phyloP scores from a whole-genome alignment of 305 asterid species.

The Fraxinus latifolia region DNA sequence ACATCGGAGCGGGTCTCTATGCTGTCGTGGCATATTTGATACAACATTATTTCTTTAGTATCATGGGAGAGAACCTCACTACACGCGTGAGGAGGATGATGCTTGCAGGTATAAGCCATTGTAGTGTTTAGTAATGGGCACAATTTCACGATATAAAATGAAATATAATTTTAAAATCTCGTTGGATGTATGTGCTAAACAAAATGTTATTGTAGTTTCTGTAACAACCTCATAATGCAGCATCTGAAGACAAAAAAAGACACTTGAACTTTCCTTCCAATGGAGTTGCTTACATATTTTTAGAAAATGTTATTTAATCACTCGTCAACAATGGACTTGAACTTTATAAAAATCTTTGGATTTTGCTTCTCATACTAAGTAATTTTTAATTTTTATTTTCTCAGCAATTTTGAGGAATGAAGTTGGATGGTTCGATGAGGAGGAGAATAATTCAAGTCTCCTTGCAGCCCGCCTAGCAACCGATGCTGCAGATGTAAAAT shows the following conservation, averaged over 20 bases:
- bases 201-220: neutral
- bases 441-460: conserved; percentile 88
- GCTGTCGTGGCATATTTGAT: conserved; percentile 89
- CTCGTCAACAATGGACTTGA: neutral
- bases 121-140: neutral
- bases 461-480: conserved; percentile 84
- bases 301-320: neutral
- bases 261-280: neutral
- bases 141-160: neutral
- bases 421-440: conserved; percentile 98
- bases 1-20: conserved; percentile 88
- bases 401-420: conserved; percentile 90
- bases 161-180: neutral
- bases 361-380: neutral
- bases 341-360: neutral
- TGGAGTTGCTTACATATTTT: neutral
- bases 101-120: conserved; percentile 73
- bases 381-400: neutral
- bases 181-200: neutral
- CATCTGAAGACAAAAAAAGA: neutral
- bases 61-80: conserved; percentile 96
- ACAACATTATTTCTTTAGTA: conserved; percentile 97
- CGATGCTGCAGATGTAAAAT: conserved; percentile 91
- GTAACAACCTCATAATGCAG: neutral
- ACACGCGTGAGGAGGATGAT: conserved; percentile 97